Evolutionary conservation across 768 basidiomycete species (phyloP), one percentile per base, ranked within the genome.

Genomic region (Sutorius australiensis): DNA sequence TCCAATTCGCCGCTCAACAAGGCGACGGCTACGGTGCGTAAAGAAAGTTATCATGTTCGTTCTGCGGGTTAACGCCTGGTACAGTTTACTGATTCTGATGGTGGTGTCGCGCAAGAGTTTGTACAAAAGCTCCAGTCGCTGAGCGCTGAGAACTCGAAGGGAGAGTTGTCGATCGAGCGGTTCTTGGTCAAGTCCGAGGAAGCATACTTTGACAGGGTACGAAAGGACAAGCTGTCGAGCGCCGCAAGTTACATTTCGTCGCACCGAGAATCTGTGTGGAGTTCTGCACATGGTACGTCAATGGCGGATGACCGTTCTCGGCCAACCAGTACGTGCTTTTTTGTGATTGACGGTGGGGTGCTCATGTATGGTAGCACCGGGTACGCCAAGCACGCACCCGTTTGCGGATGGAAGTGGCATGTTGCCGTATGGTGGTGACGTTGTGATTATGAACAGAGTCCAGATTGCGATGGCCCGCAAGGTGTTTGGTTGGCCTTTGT

Each of bases 61-160:
- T 53, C 45, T 37, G 4, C 7, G 16, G 4, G 28, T 50, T 56
- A 40, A 54, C 17, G 27, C 43, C 36, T 54, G 37, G 28, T 32
- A 48, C 12, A 93, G 88, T 97, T 97, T 72, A 95, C 94, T 19
- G 94, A 95, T 68, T 79, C 90, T 1, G 92, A 95, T 67, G 94
- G 94, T 33, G 91, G 91, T 43, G 93, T 97, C 46, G 89, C 92
- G 10, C 81, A 86, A 33, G 86, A 90, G 51, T 97, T 95, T 70
- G 89, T 93, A 9, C 83, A 89, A 62, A 92, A 88, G 67, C 72
- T 97, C 37, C 87, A 92, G 64, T 65, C 66, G 51, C 79, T 95
- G 53, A 85, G 80, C 40, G 77, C 92, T 0, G 89, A 92, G 51
- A 97, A 95, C 67, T 94, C 94, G 6, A 90, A 92, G 73, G 81